Base-by-base conservation (phyloP, 306 rosid species). In the Prunus padus region DNA sequence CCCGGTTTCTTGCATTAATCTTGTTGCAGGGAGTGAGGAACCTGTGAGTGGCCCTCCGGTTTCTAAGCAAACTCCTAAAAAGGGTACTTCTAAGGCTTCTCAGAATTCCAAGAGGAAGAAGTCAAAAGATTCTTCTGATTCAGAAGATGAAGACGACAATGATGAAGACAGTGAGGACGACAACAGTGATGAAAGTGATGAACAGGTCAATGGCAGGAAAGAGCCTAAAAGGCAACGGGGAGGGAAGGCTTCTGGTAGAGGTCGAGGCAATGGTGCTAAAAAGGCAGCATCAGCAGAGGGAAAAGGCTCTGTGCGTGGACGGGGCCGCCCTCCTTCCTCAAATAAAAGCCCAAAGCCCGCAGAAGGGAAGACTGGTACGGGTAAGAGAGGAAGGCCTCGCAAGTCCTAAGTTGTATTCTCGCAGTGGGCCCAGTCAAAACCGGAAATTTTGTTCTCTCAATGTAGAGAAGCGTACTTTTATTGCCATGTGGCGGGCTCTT, bases 301-400 rank as follows among this genome's bases (percentile, higher is more conserved):
- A 3, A 84, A 78, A 79, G 82, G 80, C 72, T 22, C 86, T 16
- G 83, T 83, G 15, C 76, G 91, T 4, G 96, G 91, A 10, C 86
- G 96, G 1, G 90, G 94, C 14, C 88, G 89, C 0, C 33, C 96
- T 22, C 65, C 92, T 52, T 40, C 85, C 0, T 84, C 89, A 20
- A 87, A 69, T 13, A 83, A 86, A 80, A 86, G 77, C 59, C 71
- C 93, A 30, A 80, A 67, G 28, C 23, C 96, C n/a, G 56, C 93
- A 22, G 83, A 42, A 46, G 85, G n/a, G 33, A 91, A 85, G 73
- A 18, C 96, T 3, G 86, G 87, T 22, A 90, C 96, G 1, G 88
- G 88, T 18, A 95, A 84, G 89, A 87, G 97, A 78, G 99, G 99
- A 67, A 87, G 99, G 78, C 93, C 99, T 50, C 89, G 92, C 1